A percentile compares a stretch with the other conserved stretches of the same genome.
Evolutionary conservation across 768 basidiomycete genomes (phyloP).

Genomic region (Psilocybe azurescens): DNA sequence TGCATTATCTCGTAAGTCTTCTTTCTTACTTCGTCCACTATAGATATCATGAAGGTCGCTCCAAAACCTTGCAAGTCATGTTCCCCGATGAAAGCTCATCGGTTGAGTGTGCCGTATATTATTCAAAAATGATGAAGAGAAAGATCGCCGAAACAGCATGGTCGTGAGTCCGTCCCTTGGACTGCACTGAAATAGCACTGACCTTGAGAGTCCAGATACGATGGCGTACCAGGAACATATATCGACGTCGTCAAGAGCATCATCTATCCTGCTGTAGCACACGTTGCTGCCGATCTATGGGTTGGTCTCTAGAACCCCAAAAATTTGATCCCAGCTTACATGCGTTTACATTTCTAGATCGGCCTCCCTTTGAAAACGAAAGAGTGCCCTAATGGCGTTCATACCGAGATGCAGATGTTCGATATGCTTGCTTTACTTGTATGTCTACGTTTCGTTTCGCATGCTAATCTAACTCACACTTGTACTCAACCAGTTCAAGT

Average conservation of each 20-base stretch:
- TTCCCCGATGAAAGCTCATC: slow-evolving; percentile 40
- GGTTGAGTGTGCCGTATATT: slow-evolving; percentile 33
- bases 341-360: slow-evolving; percentile 28
- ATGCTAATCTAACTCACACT: neutral
- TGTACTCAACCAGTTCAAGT: slow-evolving; percentile 14
- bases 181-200: neutral
- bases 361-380: slow-evolving; percentile 54
- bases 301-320: slow-evolving; percentile 3
- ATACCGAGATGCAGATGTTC: slow-evolving; percentile 52
- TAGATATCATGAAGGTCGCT: slow-evolving; percentile 38
- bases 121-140: slow-evolving; percentile 29
- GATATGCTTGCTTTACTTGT: slow-evolving; percentile 46
- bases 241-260: slow-evolving; percentile 57
- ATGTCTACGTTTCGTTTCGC: slow-evolving; percentile 14
- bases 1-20: neutral
- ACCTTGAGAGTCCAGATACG: slow-evolving; percentile 25
- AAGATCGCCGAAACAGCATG: slow-evolving; percentile 36
- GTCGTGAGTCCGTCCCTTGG: slow-evolving; percentile 3
- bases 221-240: slow-evolving; percentile 38
- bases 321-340: too few relatives aligned
- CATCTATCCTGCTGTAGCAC: slow-evolving; percentile 46
- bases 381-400: slow-evolving; percentile 45
- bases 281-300: slow-evolving; percentile 39
- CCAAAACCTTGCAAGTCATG: slow-evolving; percentile 35
- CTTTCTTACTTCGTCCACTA: neutral